Evolutionary conservation across 768 basidiomycete species (phyloP).

Genomic region (Daedaleopsis sinensis): DNA sequence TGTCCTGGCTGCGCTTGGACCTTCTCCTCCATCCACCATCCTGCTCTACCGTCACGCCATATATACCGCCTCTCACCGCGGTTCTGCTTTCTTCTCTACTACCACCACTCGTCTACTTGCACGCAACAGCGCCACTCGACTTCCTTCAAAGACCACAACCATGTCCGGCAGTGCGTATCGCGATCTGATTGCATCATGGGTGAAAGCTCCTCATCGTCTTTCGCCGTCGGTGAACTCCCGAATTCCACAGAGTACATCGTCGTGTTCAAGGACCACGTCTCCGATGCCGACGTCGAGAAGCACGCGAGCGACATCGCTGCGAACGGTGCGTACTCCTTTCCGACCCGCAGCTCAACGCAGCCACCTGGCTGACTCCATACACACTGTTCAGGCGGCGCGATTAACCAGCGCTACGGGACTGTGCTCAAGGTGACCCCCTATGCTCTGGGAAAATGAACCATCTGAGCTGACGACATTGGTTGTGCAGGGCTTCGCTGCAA

Average conservation of each 20-base stretch:
- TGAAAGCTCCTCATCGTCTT: background rate
- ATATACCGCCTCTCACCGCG: constrained; percentile 2
- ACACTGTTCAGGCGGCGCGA: constrained; percentile 42
- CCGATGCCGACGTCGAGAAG: constrained; percentile 43
- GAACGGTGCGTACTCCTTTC: constrained; percentile 36
- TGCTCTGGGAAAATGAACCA: constrained; percentile 28
- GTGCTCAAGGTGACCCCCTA: constrained; percentile 43
- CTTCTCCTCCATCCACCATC: too few relatives aligned
- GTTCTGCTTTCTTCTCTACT: background rate
- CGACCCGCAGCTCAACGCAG: background rate
- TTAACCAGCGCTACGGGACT: constrained; percentile 42
- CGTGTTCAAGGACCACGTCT: constrained; percentile 52
- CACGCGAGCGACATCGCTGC: constrained; percentile 41
- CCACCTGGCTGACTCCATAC: background rate
- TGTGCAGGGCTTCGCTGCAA: constrained; percentile 48
- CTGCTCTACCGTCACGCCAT: too few relatives aligned
- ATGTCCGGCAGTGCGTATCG: constrained; percentile 28
- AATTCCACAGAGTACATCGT: constrained; percentile 53
- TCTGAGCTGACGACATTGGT: background rate
- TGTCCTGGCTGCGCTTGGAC: too few relatives aligned
- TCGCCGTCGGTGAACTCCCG: background rate
- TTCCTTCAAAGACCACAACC: background rate
- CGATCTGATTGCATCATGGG: background rate
- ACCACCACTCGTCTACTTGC: constrained; percentile 3
- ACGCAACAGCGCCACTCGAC: background rate